Percentiles rank a stretch among this genome's conserved stretches.
phyloP scores from a whole-genome alignment of 345 rosid species.

The Brassica napus region DNA sequence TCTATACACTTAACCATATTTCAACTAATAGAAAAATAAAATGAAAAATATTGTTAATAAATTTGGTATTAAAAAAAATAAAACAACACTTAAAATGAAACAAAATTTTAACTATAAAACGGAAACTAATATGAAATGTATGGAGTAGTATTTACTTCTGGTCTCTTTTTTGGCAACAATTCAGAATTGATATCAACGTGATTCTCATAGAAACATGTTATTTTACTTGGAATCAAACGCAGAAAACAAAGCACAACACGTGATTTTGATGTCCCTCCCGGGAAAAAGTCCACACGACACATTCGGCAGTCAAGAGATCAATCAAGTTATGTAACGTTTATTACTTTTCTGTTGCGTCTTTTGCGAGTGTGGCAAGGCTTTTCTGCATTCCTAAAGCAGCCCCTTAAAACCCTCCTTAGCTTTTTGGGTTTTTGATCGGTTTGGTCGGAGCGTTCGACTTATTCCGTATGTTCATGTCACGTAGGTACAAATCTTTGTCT shows the following conservation, averaged over 20 bases:
- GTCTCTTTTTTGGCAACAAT: background rate
- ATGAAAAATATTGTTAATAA: too few species aligned
- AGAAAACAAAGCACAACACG: conserved; percentile 6
- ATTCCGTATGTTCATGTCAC: background rate
- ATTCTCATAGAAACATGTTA: background rate
- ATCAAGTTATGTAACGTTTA: conserved; percentile 2
- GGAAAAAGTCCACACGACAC: background rate
- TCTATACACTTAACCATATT: too few species aligned
- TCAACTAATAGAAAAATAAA: too few species aligned
- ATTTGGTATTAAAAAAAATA: too few species aligned
- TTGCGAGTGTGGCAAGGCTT: background rate
- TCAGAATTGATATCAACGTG: background rate
- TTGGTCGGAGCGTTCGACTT: background rate
- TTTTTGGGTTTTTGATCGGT: background rate
- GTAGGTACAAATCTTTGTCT: background rate
- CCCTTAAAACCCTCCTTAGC: background rate
- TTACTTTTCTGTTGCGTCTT: background rate
- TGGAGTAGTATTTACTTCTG: background rate
- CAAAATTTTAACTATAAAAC: too few species aligned
- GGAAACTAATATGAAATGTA: too few species aligned
- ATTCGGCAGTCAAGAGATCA: background rate
- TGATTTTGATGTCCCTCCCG: background rate
- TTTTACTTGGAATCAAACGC: background rate
- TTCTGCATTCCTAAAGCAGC: background rate
- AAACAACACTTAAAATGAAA: too few species aligned